Evolutionary conservation across 2,329 filamentous ascomycete species (phyloP).

Genomic region (Coniochaeta hoffmannii): DNA sequence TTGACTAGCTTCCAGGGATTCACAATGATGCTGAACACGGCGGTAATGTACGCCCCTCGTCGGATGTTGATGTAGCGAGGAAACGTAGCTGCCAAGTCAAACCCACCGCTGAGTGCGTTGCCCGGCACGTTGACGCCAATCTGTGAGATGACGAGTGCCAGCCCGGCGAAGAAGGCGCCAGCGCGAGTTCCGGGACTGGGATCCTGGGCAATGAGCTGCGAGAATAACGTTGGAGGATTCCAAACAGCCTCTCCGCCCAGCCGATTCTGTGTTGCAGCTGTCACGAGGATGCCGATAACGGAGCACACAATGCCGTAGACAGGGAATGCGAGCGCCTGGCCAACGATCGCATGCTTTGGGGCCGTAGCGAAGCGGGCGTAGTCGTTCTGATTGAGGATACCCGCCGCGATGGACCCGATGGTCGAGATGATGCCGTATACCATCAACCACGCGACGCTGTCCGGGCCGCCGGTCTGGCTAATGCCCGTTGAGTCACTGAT

Average conservation of each 20-base stretch:
- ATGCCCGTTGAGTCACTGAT: slow-evolving; percentile 16
- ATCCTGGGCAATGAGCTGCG: slow-evolving; percentile 21
- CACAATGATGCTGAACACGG: slow-evolving; percentile 25
- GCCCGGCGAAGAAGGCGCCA: slow-evolving; percentile 29
- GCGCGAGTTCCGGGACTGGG: slow-evolving; percentile 25
- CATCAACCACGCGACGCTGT: slow-evolving; percentile 27
- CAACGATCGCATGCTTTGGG: slow-evolving; percentile 25
- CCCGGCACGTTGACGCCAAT: slow-evolving; percentile 1
- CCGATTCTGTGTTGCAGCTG: slow-evolving; percentile 28
- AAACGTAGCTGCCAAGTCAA: slow-evolving; percentile 30
- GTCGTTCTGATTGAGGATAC: slow-evolving; percentile 31
- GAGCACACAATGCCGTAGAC: slow-evolving; percentile 23
- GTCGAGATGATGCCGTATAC: slow-evolving; percentile 28
- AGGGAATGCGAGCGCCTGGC: slow-evolving; percentile 27
- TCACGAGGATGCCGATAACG: slow-evolving; percentile 32
- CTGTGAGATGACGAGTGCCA: slow-evolving; percentile 14
- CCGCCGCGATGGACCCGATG: slow-evolving; percentile 28
- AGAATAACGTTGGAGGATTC: slow-evolving; percentile 29
- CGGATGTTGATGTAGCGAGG: slow-evolving; percentile 30
- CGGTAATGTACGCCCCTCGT: slow-evolving; percentile 27
- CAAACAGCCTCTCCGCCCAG: slow-evolving; percentile 27
- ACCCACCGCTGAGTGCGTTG: slow-evolving; percentile 15
- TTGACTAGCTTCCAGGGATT: slow-evolving; percentile 31
- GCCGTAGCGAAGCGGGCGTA: slow-evolving; percentile 26
- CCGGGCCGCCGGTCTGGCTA: slow-evolving; percentile 19